Evolutionary conservation across 2,329 filamentous ascomycete genomes (phyloP), one percentile per base, ranked within the genome.

Genomic region (Fusarium sterilihyphosum): DNA sequence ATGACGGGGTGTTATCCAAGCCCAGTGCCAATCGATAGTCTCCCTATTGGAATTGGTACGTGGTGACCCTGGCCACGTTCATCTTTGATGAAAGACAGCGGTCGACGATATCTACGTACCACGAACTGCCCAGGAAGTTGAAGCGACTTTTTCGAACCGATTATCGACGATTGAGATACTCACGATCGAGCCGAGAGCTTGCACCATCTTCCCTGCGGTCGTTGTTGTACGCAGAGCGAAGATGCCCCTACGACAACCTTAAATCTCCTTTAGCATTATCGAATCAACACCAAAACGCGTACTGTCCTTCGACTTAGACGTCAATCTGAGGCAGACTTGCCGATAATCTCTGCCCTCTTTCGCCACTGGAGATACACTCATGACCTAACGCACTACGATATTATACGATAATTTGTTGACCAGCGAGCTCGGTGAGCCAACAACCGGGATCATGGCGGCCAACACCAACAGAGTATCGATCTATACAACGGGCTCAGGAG

Each of bases 391-490:
- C 20, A 68, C 56, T 52, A 41, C 71, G 54, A 69, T 59, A 33
- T 50, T 17, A 53, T 52, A 44, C 33, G 38, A 24, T n/a, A 49
- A 61, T 63, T 44, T 58, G 49, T 66, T 41, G 67, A 57, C 62
- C 61, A 61, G 65, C 65, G 58, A 64, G 53, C 64, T 73, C 65
- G 64, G 62, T 65, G 67, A 64, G 58, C 68, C 67, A 67, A 74
- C 68, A 65, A 65, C 56, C 60, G 66, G 59, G 62, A 70, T 75
- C 81, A 89, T 89, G 87, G 84, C 87, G 78, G 82, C 83, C 77
- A 88, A 85, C 80, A 82, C 85, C 71, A 89, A 90, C 80, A 86
- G 89, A 77, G 85, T 86, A 80, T 91, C 89, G 68, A 90, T 85
- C 79, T 90, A 88, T 84, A 91, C 88, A 71, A 84, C 84, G 77